These are phyloP conservation scores for Epichloe baconii DNA, from an alignment of 2,329 filamentous ascomycete species.

Conservation along the genomic window DNA sequence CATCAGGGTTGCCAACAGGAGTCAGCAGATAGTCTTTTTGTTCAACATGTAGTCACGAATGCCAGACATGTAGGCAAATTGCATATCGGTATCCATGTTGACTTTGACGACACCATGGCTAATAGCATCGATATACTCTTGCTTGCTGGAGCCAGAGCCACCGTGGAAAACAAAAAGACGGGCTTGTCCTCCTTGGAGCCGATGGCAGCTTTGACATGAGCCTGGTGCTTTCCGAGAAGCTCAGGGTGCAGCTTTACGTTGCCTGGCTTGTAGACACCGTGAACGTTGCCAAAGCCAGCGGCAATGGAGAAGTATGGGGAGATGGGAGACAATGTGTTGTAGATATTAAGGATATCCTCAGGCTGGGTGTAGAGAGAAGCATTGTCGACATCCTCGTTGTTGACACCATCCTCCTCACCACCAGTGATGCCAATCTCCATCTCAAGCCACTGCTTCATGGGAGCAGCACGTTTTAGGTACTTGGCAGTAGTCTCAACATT, in stretches of 20 bases:
- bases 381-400: slow-evolving; percentile 98
- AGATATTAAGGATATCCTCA: slow-evolving; percentile 87
- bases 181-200: slow-evolving; percentile 67
- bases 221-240: slow-evolving; percentile 93
- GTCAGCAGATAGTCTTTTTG: slow-evolving; percentile 87
- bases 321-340: slow-evolving; percentile 73
- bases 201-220: slow-evolving; percentile 73
- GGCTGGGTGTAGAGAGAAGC: slow-evolving; percentile 95
- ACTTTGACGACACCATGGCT: slow-evolving; percentile 95
- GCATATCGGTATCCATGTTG: slow-evolving; percentile 96
- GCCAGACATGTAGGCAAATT: slow-evolving; percentile 85
- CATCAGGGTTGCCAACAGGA: slow-evolving; percentile 89
- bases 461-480: slow-evolving; percentile 87
- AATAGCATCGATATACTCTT: slow-evolving; percentile 85
- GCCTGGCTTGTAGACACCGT: slow-evolving; percentile 97
- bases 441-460: slow-evolving; percentile 98
- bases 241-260: slow-evolving; percentile 96
- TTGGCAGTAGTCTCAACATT: slow-evolving; percentile 87
- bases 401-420: slow-evolving; percentile 95
- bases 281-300: slow-evolving; percentile 96
- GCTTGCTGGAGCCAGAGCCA: slow-evolving; percentile 79
- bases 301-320: slow-evolving; percentile 96
- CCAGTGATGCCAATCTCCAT: slow-evolving; percentile 86
- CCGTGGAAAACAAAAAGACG: slow-evolving; percentile 99
- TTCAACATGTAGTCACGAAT: slow-evolving; percentile 88